Base-by-base conservation (phyloP, 2,329 filamentous ascomycete species). In the Paraphaeosphaeria sporulosa region DNA sequence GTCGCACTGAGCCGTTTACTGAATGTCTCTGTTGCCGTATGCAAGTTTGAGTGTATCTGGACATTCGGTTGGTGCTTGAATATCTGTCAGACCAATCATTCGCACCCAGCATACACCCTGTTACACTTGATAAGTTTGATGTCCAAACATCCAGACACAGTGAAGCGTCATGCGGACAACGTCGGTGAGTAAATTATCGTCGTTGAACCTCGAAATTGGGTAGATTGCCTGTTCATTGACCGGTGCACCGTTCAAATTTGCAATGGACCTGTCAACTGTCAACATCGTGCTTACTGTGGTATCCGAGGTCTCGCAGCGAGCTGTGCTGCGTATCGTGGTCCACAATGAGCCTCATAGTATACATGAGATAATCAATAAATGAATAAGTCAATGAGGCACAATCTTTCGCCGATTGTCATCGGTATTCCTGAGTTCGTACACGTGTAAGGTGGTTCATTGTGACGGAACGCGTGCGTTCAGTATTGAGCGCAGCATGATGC, bases 251-350 rank as follows among this genome's bases (percentile, higher is more conserved):
- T 47, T 7, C 13, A 30, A 6, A 6, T 30, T 58, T 64, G 56
- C 49, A 21, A 66, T 57, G 48, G 17, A 57, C 64, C 65, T 69
- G 65, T 69, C 64, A 68, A 65, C 49, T 71, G 67, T 67, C 61
- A 71, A 61, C 9, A 68, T 57, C 62, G 60, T 65, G 50, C 60
- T 55, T 36, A 6, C 17, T 38, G 48, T 54, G 19, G 44, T 46
- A 59, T 23, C 25, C 52, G 51, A 17, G 13, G 32, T 40, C 27
- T 44, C 25, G 38, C 44, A 34, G 15, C 15, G 46, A 40, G 25
- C 23, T 42, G 49, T 48, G 44, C 46, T 49, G 49, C 54, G 19
- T 56, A 38, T 36, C 10, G 2, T 48, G 44, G 13, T 32, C 19
- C 2, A 32, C 40, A 21, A 42, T 32, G 32, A 44, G 38, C 25